phyloP scores from a whole-genome alignment of 2,329 filamentous ascomycete species.

The Sclerotinia sclerotiorum region DNA sequence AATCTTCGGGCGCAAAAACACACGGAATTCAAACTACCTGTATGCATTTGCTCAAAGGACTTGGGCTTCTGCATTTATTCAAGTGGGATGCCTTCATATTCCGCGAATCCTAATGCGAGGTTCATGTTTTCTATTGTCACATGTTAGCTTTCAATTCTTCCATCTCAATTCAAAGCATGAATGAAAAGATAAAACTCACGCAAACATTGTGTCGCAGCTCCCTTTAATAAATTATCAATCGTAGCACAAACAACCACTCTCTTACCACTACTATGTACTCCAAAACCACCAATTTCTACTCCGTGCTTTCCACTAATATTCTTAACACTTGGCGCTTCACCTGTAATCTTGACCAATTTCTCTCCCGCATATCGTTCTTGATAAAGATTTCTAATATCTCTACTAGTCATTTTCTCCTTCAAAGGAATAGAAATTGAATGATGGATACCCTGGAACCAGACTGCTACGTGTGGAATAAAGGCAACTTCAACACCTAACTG shows the following conservation, averaged over 20 bases:
- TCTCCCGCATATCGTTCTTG: slow-evolving; percentile 95
- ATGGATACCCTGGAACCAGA: slow-evolving; percentile 95
- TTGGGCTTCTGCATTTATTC: slow-evolving; percentile 33
- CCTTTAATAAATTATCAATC: slow-evolving; percentile 93
- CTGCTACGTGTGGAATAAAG: slow-evolving; percentile 93
- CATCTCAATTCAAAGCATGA: slow-evolving; percentile 21
- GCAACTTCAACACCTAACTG: slow-evolving; percentile 74
- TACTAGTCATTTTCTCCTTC: slow-evolving; percentile 79
- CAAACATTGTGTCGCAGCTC: slow-evolving; percentile 87
- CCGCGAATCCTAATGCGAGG: slow-evolving; percentile 80
- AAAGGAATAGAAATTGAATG: slow-evolving; percentile 90
- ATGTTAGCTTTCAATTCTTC: background rate
- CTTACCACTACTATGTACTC: slow-evolving; percentile 86
- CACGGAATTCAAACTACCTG: slow-evolving; percentile 23
- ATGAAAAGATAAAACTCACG: slow-evolving; percentile 57
- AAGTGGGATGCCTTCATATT: slow-evolving; percentile 81
- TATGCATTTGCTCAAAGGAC: slow-evolving; percentile 16
- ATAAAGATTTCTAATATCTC: slow-evolving; percentile 91
- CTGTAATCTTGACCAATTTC: slow-evolving; percentile 88
- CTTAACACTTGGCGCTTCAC: slow-evolving; percentile 84
- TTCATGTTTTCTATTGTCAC: slow-evolving; percentile 78
- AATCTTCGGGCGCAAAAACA: slow-evolving; percentile 14
- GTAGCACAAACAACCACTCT: slow-evolving; percentile 91
- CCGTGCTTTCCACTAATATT: slow-evolving; percentile 81
- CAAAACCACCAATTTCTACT: slow-evolving; percentile 92